Percentiles rank a stretch among this genome's conserved stretches.
Conservation (phyloP, 2,329 filamentous ascomycete species). For the Rhinocladiella similis region DNA sequence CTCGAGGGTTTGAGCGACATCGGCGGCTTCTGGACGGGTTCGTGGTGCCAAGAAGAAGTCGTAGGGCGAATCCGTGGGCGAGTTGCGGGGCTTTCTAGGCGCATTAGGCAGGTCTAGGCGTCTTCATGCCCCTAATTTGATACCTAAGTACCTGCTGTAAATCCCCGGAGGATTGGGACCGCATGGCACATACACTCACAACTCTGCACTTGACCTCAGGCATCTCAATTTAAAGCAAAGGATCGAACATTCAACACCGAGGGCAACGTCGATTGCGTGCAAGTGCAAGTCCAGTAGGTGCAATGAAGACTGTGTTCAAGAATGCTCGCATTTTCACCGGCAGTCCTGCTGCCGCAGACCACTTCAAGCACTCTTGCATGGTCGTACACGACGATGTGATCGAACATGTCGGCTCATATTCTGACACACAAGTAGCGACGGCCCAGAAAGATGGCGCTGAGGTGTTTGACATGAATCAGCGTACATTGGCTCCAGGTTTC, state of each 20-base stretch:
- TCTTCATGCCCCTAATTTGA: too few relatives aligned
- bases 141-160: too few relatives aligned
- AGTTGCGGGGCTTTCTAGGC: too few relatives aligned
- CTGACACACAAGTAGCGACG: constrained; percentile 29
- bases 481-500: constrained; percentile 48
- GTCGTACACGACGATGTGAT: constrained; percentile 44
- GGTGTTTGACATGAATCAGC: constrained; percentile 38
- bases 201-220: too few relatives aligned
- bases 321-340: constrained; percentile 38
- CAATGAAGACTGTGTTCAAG: constrained; percentile 33
- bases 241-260: too few relatives aligned
- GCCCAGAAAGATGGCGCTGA: constrained; percentile 27
- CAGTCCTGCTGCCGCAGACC: neutral
- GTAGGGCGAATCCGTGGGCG: neutral
- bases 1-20: too few relatives aligned
- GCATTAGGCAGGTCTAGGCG: too few relatives aligned
- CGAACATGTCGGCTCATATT: constrained; percentile 40
- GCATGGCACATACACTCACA: too few relatives aligned
- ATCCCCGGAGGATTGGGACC: too few relatives aligned
- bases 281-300: neutral
- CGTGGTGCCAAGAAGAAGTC: neutral
- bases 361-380: constrained; percentile 33
- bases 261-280: too few relatives aligned
- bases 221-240: too few relatives aligned
- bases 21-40: too few relatives aligned